Evolutionary conservation across 2,329 filamentous ascomycete genomes (phyloP).

Genomic region (Talaromyces piceae): DNA sequence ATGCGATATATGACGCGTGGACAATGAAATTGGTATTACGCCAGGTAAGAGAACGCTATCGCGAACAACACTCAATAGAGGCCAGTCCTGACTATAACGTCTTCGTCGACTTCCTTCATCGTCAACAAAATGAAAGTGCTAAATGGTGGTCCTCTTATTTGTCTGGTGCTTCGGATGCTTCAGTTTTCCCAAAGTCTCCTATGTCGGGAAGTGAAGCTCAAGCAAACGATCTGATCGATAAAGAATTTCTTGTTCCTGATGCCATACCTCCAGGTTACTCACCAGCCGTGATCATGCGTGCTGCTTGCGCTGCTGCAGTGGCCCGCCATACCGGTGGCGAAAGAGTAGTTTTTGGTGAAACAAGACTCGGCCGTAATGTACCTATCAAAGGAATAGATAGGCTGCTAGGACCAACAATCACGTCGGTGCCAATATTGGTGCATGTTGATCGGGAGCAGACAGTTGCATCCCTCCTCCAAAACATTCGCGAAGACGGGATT

Average conservation of each 20-base stretch:
- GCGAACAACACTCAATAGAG: not conserved
- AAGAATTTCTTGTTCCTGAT: not conserved
- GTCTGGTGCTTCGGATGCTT: not conserved
- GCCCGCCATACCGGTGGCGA: not conserved
- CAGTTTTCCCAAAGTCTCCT: not conserved
- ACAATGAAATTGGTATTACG: not conserved
- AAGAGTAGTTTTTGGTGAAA: not conserved
- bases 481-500: not conserved
- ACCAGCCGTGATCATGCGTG: not conserved
- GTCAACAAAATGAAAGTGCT: not conserved
- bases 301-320: not conserved
- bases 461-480: not conserved
- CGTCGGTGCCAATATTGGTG: not conserved
- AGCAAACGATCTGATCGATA: not conserved
- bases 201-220: not conserved
- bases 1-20: conserved; percentile 1
- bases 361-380: not conserved
- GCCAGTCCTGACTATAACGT: not conserved
- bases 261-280: not conserved
- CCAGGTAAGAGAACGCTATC: not conserved
- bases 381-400: not conserved
- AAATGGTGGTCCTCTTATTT: not conserved
- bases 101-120: not conserved
- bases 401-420: not conserved
- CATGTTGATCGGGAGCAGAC: not conserved